A percentile compares a stretch with the other conserved stretches of the same genome.
Evolutionary conservation across 2,329 filamentous ascomycete genomes (phyloP).

Genomic region (Diaporthe capsici): DNA sequence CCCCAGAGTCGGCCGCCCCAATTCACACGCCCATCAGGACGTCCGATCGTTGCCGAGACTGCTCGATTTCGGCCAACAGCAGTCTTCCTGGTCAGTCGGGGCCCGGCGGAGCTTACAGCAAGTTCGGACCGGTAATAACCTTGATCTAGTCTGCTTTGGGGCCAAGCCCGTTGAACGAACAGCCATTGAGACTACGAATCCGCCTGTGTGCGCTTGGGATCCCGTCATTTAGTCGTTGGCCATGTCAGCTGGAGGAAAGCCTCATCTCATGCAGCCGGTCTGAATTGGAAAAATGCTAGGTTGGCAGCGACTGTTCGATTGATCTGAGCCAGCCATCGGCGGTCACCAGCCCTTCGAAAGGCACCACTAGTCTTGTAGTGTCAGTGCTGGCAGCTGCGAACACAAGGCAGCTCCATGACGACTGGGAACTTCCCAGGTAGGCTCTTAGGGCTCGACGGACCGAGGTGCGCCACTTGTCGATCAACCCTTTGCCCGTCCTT

Average conservation of each 20-base stretch:
- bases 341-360: constrained; percentile 2
- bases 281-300: constrained; percentile 7
- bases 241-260: constrained; percentile 23
- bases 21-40: background rate
- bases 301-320: background rate
- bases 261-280: constrained; percentile 28
- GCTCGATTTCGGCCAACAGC: background rate
- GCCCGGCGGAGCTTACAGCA: constrained; percentile 6
- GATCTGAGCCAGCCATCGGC: constrained; percentile 19
- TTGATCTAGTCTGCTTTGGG: background rate
- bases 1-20: background rate
- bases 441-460: constrained; percentile 36
- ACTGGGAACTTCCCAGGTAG: constrained; percentile 8
- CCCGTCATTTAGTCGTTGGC: background rate
- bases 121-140: background rate
- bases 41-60: background rate
- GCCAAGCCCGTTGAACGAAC: background rate
- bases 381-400: constrained; percentile 11
- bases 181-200: constrained; percentile 14
- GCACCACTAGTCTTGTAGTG: constrained; percentile 18
- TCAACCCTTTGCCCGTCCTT: constrained; percentile 36
- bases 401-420: constrained; percentile 16
- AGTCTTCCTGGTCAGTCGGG: background rate
- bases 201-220: background rate
- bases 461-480: constrained; percentile 37